A percentile compares a stretch with the other conserved stretches of the same genome.
Conservation (phyloP, 768 basidiomycete genomes). For the Chalciporus chontae region DNA sequence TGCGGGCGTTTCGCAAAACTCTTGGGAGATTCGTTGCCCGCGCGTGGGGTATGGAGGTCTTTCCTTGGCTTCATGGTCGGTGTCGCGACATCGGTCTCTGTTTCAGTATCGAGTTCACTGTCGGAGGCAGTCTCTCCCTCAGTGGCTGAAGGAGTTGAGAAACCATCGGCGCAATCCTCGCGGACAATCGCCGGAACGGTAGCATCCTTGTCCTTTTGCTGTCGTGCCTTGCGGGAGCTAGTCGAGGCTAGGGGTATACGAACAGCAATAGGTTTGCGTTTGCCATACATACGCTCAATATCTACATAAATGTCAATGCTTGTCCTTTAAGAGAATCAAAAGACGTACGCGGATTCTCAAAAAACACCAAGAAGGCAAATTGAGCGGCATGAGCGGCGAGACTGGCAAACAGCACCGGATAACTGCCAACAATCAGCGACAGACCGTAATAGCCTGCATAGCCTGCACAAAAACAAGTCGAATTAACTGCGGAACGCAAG, state of each 20-base stretch:
- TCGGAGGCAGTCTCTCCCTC: constrained; percentile 76
- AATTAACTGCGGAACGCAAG: background rate
- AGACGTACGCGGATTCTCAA: constrained; percentile 92
- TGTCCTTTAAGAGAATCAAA: background rate
- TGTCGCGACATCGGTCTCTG: constrained; percentile 44
- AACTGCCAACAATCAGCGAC: constrained; percentile 85
- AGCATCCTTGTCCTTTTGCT: constrained; percentile 10
- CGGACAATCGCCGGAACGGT: constrained; percentile 10
- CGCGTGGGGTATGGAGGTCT: background rate
- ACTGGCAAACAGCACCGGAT: constrained; percentile 87
- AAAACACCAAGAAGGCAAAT: constrained; percentile 92
- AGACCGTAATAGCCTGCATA: constrained; percentile 98
- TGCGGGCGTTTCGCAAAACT: background rate
- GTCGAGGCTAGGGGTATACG: constrained; percentile 59
- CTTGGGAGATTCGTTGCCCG: constrained; percentile 8
- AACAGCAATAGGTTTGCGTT: constrained; percentile 84
- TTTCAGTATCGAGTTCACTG: constrained; percentile 63
- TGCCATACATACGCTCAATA: constrained; percentile 91
- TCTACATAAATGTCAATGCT: constrained; percentile 42
- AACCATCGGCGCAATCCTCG: constrained; percentile 27
- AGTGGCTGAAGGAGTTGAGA: constrained; percentile 60
- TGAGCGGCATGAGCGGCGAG: constrained; percentile 94
- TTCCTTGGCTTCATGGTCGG: constrained; percentile 9
- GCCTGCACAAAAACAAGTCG: constrained; percentile 43
- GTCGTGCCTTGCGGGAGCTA: constrained; percentile 12